These are phyloP conservation scores for Pleurotus djamor DNA, from an alignment of 768 basidiomycete genomes.

Conservation along the genomic window DNA sequence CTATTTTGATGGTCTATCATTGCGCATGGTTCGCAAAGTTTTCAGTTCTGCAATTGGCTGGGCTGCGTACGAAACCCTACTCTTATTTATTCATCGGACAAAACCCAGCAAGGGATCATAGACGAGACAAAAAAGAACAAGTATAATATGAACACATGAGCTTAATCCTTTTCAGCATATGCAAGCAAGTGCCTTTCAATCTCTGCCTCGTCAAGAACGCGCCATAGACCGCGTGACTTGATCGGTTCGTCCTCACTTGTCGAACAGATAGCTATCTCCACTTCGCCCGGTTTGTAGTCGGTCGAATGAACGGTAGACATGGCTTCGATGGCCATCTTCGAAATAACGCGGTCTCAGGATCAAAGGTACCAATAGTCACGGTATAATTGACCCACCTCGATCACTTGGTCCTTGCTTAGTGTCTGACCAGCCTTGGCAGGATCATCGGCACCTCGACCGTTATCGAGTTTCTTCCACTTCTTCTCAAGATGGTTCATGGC, in stretches of 20 bases:
- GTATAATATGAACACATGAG: not conserved
- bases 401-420: slow-evolving; percentile 74
- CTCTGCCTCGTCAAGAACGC: slow-evolving; percentile 74
- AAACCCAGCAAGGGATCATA: not conserved
- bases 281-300: slow-evolving; percentile 93
- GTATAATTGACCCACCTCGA: slow-evolving; percentile 64
- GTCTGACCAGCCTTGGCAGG: slow-evolving; percentile 71
- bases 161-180: slow-evolving; percentile 86
- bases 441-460: slow-evolving; percentile 77
- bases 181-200: slow-evolving; percentile 80
- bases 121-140: not conserved
- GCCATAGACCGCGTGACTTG: slow-evolving; percentile 76
- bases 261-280: slow-evolving; percentile 95
- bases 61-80: slow-evolving; percentile 83
- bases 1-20: slow-evolving; percentile 83
- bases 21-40: slow-evolving; percentile 85
- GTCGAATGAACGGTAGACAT: slow-evolving; percentile 94
- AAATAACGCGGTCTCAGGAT: not conserved
- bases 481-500: slow-evolving; percentile 99
- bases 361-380: slow-evolving; percentile 5
- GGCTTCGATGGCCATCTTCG: slow-evolving; percentile 88
- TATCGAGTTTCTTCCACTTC: slow-evolving; percentile 95
- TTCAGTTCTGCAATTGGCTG: slow-evolving; percentile 89
- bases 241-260: slow-evolving; percentile 66
- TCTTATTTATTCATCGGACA: slow-evolving; percentile 52